A percentile compares a stretch with the other conserved stretches of the same genome.
Evolutionary conservation across 2,329 filamentous ascomycete genomes (phyloP).

Genomic region (Thielaviopsis musarum): DNA sequence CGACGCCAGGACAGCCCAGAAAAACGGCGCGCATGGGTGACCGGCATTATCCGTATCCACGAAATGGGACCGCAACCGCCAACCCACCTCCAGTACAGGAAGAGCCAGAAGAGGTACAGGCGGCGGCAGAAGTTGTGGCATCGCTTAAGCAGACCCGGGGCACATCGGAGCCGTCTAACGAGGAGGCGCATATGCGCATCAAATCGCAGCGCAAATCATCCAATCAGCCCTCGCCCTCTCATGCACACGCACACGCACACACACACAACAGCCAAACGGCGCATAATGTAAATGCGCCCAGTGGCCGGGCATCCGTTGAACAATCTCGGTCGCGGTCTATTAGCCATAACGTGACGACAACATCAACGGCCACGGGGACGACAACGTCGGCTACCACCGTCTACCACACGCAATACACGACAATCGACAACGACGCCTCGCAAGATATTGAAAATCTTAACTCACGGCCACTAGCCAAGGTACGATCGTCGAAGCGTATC

Average conservation of each 20-base stretch:
- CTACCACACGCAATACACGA: slow-evolving; percentile 27
- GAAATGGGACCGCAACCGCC: slow-evolving; percentile 25
- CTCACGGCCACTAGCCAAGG: slow-evolving; percentile 15
- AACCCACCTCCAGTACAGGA: slow-evolving; percentile 28
- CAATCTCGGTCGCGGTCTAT: slow-evolving; percentile 35
- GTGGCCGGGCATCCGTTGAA: background rate
- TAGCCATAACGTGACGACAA: slow-evolving; percentile 40
- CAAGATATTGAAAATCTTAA: slow-evolving; percentile 59
- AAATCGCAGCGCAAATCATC: slow-evolving; percentile 48
- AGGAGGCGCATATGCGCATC: slow-evolving; percentile 67
- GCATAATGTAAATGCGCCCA: background rate
- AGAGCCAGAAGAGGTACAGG: slow-evolving; percentile 31
- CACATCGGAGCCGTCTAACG: slow-evolving; percentile 48
- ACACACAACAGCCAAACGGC: background rate
- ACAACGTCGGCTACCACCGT: slow-evolving; percentile 34
- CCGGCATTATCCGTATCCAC: slow-evolving; percentile 56
- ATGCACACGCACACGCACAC: background rate
- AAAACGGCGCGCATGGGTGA: slow-evolving; percentile 63
- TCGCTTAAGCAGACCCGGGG: slow-evolving; percentile 45
- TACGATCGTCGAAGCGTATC: slow-evolving; percentile 9
- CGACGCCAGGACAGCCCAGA: slow-evolving; percentile 86
- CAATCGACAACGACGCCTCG: slow-evolving; percentile 48
- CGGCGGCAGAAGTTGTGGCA: slow-evolving; percentile 43
- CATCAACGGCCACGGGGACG: slow-evolving; percentile 21
- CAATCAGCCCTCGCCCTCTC: slow-evolving; percentile 10